Evolutionary conservation across 2,329 filamentous ascomycete genomes (phyloP).

Genomic region (Trichoderma polysporum): DNA sequence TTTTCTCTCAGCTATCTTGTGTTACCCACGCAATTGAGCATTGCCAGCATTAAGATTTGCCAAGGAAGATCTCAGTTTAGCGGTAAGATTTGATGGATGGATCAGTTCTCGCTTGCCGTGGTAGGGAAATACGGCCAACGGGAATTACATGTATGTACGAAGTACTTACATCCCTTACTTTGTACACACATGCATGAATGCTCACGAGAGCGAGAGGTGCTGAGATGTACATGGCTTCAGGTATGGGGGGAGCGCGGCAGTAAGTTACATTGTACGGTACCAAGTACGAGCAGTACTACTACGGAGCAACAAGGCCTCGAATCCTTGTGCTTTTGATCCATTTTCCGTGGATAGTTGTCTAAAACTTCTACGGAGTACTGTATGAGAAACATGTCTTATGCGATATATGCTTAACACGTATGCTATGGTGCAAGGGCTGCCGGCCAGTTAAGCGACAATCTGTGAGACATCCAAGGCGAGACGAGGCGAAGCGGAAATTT

Average conservation of each 20-base stretch:
- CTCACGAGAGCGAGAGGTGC: not conserved
- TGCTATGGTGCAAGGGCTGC: not conserved
- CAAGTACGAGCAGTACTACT: not conserved
- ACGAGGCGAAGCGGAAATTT: constrained; percentile 16
- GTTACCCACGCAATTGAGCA: not conserved
- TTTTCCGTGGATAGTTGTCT: not conserved
- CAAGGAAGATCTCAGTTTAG: not conserved
- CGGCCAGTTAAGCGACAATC: constrained; percentile 1
- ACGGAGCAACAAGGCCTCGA: not conserved
- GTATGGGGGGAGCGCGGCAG: not conserved
- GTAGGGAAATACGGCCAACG: not conserved
- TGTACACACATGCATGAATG: not conserved
- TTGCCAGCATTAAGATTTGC: not conserved
- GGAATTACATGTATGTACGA: too few relatives aligned
- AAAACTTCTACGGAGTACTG: too few relatives aligned
- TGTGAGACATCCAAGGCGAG: constrained; percentile 6
- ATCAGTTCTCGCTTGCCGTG: not conserved
- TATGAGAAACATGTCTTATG: constrained; percentile 5
- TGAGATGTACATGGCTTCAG: not conserved
- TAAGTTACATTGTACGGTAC: not conserved
- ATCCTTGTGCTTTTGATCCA: constrained; percentile 8
- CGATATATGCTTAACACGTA: constrained; percentile 16
- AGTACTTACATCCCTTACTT: not conserved
- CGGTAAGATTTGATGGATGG: not conserved
- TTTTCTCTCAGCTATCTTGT: not conserved